phyloP scores from a whole-genome alignment of 1,284 basidiomycete species.

The Singerocomus inundabilis region DNA sequence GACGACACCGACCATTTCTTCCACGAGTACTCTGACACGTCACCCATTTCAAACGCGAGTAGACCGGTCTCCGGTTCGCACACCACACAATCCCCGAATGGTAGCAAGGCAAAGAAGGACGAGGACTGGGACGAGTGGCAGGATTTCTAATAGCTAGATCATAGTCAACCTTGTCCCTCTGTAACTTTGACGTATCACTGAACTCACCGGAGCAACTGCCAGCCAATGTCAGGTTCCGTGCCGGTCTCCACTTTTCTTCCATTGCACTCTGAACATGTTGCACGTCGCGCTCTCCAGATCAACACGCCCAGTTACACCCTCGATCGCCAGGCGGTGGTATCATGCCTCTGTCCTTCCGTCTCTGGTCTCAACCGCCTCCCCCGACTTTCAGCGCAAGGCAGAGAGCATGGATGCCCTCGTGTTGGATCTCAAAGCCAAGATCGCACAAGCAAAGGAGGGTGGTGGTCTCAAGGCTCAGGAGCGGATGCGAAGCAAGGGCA shows the following conservation, averaged over 20 bases:
- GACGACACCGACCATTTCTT: slow-evolving; percentile 58
- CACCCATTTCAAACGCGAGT: slow-evolving; percentile 19
- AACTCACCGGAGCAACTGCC: slow-evolving; percentile 11
- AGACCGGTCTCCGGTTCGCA: slow-evolving; percentile 21
- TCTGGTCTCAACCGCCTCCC: slow-evolving; percentile 61
- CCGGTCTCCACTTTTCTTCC: slow-evolving; percentile 13
- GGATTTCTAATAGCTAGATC: slow-evolving; percentile 65
- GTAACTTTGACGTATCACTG: too few relatives aligned
- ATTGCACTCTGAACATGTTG: slow-evolving; percentile 20
- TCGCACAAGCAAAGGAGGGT: slow-evolving; percentile 57
- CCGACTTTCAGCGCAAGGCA: slow-evolving; percentile 67
- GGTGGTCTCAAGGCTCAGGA: slow-evolving; percentile 71
- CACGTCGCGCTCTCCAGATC: slow-evolving; percentile 19
- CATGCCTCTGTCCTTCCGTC: slow-evolving; percentile 75
- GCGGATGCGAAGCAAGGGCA: slow-evolving; percentile 76
- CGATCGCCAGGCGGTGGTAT: slow-evolving; percentile 37
- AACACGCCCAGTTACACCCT: neutral
- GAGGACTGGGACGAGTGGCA: slow-evolving; percentile 77
- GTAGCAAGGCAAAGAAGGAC: slow-evolving; percentile 40
- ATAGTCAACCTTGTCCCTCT: too few relatives aligned
- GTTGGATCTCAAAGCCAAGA: slow-evolving; percentile 58
- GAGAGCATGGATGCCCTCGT: slow-evolving; percentile 69
- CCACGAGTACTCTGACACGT: slow-evolving; percentile 44
- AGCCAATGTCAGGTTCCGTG: slow-evolving; percentile 23
- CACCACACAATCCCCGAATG: slow-evolving; percentile 21